Evolutionary conservation across 257 asterid species (phyloP).

Genomic region (Henckelia pumila): DNA sequence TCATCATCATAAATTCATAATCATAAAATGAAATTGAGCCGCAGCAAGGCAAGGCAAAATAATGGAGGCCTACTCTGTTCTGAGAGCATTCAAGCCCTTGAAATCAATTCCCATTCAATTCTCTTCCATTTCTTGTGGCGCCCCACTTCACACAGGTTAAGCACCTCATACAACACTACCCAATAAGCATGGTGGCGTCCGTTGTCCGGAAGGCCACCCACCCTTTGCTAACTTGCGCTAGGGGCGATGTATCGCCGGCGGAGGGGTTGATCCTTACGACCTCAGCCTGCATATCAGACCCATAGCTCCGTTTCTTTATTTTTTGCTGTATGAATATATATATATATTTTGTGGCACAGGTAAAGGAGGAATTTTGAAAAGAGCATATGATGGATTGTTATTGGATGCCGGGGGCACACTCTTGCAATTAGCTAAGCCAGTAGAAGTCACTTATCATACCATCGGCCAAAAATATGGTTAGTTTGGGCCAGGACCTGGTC

Average conservation of each 20-base stretch:
- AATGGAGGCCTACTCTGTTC: slow-evolving; percentile 56
- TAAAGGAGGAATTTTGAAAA: slow-evolving; percentile 35
- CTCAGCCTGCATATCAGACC: background rate
- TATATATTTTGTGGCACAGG: slow-evolving; percentile 26
- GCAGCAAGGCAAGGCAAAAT: background rate
- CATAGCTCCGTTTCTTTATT: background rate
- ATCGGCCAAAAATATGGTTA: slow-evolving; percentile 81
- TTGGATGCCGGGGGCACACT: slow-evolving; percentile 96
- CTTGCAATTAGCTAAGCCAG: slow-evolving; percentile 78
- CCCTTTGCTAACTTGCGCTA: background rate
- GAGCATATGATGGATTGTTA: slow-evolving; percentile 71
- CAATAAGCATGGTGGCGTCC: slow-evolving; percentile 5
- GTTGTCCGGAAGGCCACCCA: background rate
- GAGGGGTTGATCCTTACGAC: background rate
- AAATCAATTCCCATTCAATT: slow-evolving; percentile 41
- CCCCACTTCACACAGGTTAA: slow-evolving; percentile 42
- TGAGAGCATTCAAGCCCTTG: slow-evolving; percentile 59
- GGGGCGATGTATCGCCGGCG: background rate
- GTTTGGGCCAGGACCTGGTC: slow-evolving; percentile 11
- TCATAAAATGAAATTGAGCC: too few relatives aligned
- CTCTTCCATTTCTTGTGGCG: slow-evolving; percentile 36
- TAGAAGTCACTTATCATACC: slow-evolving; percentile 62
- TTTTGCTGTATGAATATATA: background rate
- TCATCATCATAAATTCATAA: too few relatives aligned
- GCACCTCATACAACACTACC: background rate